phyloP scores from a whole-genome alignment of 805 yeast species.

The Wickerhamomyces canadensis region DNA sequence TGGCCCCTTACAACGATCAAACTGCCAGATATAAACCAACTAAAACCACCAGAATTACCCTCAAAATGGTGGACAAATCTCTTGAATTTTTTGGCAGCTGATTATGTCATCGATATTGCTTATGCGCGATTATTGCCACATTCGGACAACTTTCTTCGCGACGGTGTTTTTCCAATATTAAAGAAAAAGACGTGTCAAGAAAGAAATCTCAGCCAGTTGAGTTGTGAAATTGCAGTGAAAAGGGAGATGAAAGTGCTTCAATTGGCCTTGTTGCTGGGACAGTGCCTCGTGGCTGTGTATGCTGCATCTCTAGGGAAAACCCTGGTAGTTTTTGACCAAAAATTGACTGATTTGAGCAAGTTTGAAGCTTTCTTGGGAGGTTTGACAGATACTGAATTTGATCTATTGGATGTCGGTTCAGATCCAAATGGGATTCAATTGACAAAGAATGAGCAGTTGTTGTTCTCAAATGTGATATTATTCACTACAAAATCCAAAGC shows the following conservation, averaged over 20 bases:
- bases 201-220: too few relatives aligned
- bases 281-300: constrained; percentile 1
- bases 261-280: background rate
- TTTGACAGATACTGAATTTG: background rate
- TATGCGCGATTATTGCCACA: too few relatives aligned
- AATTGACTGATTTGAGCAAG: constrained; percentile 6
- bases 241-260: background rate
- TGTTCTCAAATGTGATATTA: constrained; percentile 51
- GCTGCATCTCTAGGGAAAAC: constrained; percentile 23
- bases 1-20: too few relatives aligned
- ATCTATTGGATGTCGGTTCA: too few relatives aligned
- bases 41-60: too few relatives aligned
- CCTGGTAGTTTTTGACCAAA: constrained; percentile 28
- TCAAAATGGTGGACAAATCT: too few relatives aligned
- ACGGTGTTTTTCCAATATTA: background rate
- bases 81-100: too few relatives aligned
- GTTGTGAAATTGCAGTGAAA: too few relatives aligned
- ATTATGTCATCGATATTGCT: too few relatives aligned
- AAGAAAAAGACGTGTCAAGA: background rate
- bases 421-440: too few relatives aligned
- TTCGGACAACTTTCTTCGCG: too few relatives aligned
- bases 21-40: too few relatives aligned
- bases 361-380: constrained; percentile 1
- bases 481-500: constrained; percentile 48
- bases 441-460: constrained; percentile 20